A percentile compares a stretch with the other conserved stretches of the same genome.
Evolutionary conservation across 176 grass and related monocot species (phyloP).

Genomic region (Ananas comosus): DNA sequence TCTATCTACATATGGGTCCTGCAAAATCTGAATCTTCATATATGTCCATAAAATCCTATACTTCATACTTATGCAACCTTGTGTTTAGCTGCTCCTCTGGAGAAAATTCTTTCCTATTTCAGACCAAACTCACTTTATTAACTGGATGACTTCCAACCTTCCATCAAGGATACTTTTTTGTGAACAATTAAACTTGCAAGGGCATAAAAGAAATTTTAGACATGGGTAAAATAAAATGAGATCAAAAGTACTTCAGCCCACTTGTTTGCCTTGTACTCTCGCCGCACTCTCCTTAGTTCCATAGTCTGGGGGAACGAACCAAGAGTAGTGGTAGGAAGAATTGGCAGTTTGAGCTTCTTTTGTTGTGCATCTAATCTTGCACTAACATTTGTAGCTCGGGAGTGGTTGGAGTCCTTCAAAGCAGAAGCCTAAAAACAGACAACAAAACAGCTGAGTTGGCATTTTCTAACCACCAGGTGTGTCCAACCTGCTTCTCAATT

Average conservation of each 20-base stretch:
- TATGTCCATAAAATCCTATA: too few relatives aligned
- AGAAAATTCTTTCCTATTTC: too few relatives aligned
- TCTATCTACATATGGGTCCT: too few relatives aligned
- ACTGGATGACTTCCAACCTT: too few relatives aligned
- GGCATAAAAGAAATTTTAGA: not conserved
- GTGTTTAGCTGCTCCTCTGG: too few relatives aligned
- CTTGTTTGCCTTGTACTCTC: constrained; percentile 96
- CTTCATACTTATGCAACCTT: too few relatives aligned
- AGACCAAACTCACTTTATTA: too few relatives aligned
- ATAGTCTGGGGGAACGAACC: constrained; percentile 93
- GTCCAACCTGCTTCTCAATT: too few relatives aligned
- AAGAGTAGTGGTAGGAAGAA: constrained; percentile 87
- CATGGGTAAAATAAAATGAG: not conserved
- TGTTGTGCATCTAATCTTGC: constrained; percentile 78
- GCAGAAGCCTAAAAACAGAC: constrained; percentile 49
- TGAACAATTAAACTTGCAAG: too few relatives aligned
- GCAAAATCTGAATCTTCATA: too few relatives aligned
- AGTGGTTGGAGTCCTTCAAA: constrained; percentile 85
- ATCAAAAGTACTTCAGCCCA: constrained; percentile 17
- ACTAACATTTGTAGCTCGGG: constrained; percentile 64
- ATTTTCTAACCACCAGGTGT: not conserved
- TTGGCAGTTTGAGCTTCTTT: constrained; percentile 90
- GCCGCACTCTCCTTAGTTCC: constrained; percentile 83
- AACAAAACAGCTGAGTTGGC: not conserved
- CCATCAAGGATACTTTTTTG: too few relatives aligned